phyloP scores from a whole-genome alignment of 371 early-diverging fungal species.

The Phascolomyces articulosus region DNA sequence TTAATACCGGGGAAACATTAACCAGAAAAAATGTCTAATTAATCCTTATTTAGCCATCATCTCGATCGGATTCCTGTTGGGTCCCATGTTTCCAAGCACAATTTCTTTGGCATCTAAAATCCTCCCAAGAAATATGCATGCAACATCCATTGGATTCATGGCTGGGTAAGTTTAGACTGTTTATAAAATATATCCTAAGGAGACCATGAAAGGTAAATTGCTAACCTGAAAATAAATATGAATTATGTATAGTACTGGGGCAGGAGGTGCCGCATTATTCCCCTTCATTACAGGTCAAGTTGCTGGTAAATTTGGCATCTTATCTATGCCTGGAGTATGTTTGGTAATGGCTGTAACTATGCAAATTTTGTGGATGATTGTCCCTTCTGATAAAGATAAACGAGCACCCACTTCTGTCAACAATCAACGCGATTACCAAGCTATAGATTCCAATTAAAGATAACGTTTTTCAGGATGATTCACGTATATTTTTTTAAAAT shows the following conservation, averaged over 20 bases:
- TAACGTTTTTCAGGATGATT: too few relatives aligned
- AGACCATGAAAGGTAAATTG: background rate
- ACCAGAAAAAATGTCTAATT: too few relatives aligned
- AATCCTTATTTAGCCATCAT: slow-evolving; percentile 18
- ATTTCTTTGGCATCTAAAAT: slow-evolving; percentile 34
- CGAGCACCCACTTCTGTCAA: background rate
- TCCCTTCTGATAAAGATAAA: slow-evolving; percentile 15
- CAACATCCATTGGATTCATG: slow-evolving; percentile 38
- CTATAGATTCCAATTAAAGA: background rate
- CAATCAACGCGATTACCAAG: background rate
- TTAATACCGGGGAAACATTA: background rate
- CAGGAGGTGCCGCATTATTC: slow-evolving; percentile 31
- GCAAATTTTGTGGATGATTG: slow-evolving; percentile 25
- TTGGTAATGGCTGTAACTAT: slow-evolving; percentile 24
- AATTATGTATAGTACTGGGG: slow-evolving; percentile 23
- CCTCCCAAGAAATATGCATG: slow-evolving; percentile 27
- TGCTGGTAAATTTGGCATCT: slow-evolving; percentile 26
- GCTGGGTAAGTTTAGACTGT: slow-evolving; percentile 24
- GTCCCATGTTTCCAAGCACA: slow-evolving; percentile 40
- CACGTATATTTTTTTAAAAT: too few relatives aligned
- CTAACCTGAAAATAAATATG: background rate
- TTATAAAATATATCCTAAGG: background rate
- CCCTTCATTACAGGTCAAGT: slow-evolving; percentile 35
- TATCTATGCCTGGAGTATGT: slow-evolving; percentile 22
- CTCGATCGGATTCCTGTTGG: slow-evolving; percentile 24